Conservation (phyloP, 2,329 filamentous ascomycete species). For the Lojkania enalia region DNA sequence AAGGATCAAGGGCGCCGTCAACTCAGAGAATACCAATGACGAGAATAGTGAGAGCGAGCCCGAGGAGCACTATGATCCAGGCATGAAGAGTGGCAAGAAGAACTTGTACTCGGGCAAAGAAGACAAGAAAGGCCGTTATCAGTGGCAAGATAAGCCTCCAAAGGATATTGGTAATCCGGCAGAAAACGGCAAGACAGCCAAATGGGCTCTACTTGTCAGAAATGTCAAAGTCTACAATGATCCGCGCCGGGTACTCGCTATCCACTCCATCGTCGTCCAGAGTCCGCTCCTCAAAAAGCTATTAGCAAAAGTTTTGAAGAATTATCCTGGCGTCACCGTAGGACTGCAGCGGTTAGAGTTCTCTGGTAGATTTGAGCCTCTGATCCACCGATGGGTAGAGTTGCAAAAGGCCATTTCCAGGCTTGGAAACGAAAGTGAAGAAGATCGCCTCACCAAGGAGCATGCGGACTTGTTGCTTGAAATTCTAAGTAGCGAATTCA, state of each 20-base stretch:
- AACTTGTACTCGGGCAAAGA: conserved; percentile 55
- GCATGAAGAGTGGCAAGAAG: conserved; percentile 49
- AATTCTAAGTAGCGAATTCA: conserved; percentile 47
- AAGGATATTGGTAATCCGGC: conserved; percentile 44
- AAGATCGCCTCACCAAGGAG: conserved; percentile 36
- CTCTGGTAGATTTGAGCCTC: conserved; percentile 62
- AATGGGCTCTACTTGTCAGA: conserved; percentile 54
- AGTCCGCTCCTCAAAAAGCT: conserved; percentile 64
- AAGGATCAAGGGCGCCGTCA: no score
- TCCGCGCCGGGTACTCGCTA: conserved; percentile 61
- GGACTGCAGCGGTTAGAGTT: conserved; percentile 67
- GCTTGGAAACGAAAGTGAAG: conserved; percentile 31
- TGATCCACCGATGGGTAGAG: conserved; percentile 66
- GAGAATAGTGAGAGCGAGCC: conserved; percentile 15
- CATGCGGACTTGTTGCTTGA: conserved; percentile 47
- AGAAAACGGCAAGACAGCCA: conserved; percentile 64
- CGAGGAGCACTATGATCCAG: conserved; percentile 28
- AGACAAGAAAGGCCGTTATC: conserved; percentile 39
- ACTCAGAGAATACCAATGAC: no score
- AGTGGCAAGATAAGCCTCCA: conserved; percentile 41
- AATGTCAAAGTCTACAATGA: conserved; percentile 53
- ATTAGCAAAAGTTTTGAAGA: conserved; percentile 58
- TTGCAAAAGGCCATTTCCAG: conserved; percentile 35
- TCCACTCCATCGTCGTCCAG: conserved; percentile 68
- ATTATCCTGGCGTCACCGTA: conserved; percentile 64